Evolutionary conservation across 2,329 filamentous ascomycete genomes (phyloP).

Genomic region (Amylocarpus encephaloides): DNA sequence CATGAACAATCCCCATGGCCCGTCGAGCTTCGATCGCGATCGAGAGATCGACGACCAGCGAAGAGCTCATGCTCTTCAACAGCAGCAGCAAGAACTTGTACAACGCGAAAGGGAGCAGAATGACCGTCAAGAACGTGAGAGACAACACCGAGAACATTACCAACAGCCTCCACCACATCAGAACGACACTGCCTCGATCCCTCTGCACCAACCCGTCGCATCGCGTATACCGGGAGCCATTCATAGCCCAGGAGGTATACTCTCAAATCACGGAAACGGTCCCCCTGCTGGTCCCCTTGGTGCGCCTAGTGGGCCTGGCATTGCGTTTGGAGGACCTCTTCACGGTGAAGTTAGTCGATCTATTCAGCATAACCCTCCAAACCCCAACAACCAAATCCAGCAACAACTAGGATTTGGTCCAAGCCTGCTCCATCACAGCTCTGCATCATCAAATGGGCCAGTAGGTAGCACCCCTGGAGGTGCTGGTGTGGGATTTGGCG

Average conservation of each 20-base stretch:
- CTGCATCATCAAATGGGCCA: slow-evolving; percentile 44
- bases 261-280: slow-evolving; percentile 64
- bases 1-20: slow-evolving; percentile 31
- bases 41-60: slow-evolving; percentile 46
- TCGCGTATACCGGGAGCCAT: slow-evolving; percentile 74
- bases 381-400: slow-evolving; percentile 39
- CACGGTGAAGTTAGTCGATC: slow-evolving; percentile 47
- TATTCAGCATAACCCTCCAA: slow-evolving; percentile 46
- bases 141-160: slow-evolving; percentile 56
- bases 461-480: slow-evolving; percentile 51
- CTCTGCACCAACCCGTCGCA: slow-evolving; percentile 90
- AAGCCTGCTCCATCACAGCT: slow-evolving; percentile 37
- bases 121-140: slow-evolving; percentile 47
- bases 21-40: slow-evolving; percentile 31
- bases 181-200: slow-evolving; percentile 79
- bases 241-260: slow-evolving; percentile 83
- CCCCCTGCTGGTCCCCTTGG: slow-evolving; percentile 43
- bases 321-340: slow-evolving; percentile 48
- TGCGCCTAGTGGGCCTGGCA: slow-evolving; percentile 31
- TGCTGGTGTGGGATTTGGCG: slow-evolving; percentile 61
- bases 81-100: slow-evolving; percentile 48
- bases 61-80: slow-evolving; percentile 44
- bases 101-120: slow-evolving; percentile 43
- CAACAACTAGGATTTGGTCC: slow-evolving; percentile 52
- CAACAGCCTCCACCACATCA: slow-evolving; percentile 68